These are phyloP conservation scores for Rhizomucor pusillus DNA, from an alignment of 371 early-diverging fungal species.

Conservation along the genomic window DNA sequence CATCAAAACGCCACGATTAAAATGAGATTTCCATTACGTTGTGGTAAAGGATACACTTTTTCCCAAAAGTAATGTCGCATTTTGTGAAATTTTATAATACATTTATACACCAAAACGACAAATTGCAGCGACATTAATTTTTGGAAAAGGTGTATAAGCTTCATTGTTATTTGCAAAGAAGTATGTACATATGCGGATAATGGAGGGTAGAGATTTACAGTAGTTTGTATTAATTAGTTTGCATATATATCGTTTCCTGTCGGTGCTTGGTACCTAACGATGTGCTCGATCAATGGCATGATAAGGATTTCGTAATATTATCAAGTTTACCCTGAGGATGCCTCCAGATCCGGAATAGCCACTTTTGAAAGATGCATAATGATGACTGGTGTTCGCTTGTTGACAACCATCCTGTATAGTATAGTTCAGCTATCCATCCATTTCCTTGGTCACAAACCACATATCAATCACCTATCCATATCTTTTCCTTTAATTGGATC, in stretches of 20 bases:
- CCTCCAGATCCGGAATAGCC: constrained; percentile 34
- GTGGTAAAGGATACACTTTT: too few relatives aligned
- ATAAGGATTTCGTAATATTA: neutral
- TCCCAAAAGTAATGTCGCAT: too few relatives aligned
- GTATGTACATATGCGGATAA: too few relatives aligned
- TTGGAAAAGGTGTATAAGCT: too few relatives aligned
- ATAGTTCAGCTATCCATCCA: neutral
- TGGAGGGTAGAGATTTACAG: too few relatives aligned
- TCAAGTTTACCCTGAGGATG: constrained; percentile 25
- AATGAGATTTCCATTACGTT: too few relatives aligned
- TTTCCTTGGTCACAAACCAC: too few relatives aligned
- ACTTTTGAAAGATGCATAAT: constrained; percentile 36
- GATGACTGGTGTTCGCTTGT: constrained; percentile 38
- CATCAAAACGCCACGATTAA: too few relatives aligned
- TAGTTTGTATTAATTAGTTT: constrained; percentile 1
- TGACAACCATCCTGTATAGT: constrained; percentile 28
- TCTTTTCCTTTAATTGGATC: constrained; percentile 41
- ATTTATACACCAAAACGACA: too few relatives aligned
- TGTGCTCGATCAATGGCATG: neutral
- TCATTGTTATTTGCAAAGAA: too few relatives aligned
- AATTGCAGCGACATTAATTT: too few relatives aligned
- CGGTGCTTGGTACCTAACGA: constrained; percentile 38
- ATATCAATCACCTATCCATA: constrained; percentile 35
- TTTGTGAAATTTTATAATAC: too few relatives aligned
- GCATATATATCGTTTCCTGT: constrained; percentile 31